Evolutionary conservation across 2,329 filamentous ascomycete genomes (phyloP).

Genomic region (Claviceps citrina): DNA sequence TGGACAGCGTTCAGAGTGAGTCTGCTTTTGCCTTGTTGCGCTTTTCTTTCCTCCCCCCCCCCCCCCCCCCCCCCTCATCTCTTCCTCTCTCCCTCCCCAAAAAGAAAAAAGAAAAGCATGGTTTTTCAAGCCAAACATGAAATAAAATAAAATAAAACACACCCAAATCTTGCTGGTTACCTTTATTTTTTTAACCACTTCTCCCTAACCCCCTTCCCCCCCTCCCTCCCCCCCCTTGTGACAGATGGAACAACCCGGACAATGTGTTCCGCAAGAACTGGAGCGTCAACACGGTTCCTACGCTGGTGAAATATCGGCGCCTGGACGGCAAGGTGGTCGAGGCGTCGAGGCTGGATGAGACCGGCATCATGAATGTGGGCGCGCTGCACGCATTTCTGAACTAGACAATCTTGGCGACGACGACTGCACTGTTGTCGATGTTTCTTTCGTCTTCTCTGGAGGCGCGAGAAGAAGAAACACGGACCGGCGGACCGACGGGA

Average conservation of each 20-base stretch:
- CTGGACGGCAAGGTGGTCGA: constrained; percentile 14
- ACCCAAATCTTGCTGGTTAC: neutral
- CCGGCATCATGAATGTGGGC: constrained; percentile 2
- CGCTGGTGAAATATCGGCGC: constrained; percentile 19
- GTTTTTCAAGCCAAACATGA: no score
- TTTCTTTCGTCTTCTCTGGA: neutral
- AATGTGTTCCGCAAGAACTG: constrained; percentile 22
- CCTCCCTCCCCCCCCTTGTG: neutral
- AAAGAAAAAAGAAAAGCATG: no score
- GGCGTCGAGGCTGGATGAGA: constrained; percentile 6
- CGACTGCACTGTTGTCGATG: no score
- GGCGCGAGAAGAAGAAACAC: no score
- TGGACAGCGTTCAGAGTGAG: constrained; percentile 20
- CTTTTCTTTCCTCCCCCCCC: neutral
- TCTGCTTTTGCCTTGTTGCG: neutral
- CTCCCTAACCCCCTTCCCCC: neutral
- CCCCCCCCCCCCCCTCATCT: no score
- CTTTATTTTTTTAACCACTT: neutral
- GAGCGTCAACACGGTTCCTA: constrained; percentile 19
- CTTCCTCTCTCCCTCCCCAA: no score
- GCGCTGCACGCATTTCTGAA: constrained; percentile 3
- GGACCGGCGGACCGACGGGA: no score
- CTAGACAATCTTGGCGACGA: no score
- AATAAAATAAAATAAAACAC: no score
- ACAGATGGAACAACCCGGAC: constrained; percentile 19